Conservation (phyloP, 2,329 filamentous ascomycete species). For the Ophiostoma angusticollis region DNA sequence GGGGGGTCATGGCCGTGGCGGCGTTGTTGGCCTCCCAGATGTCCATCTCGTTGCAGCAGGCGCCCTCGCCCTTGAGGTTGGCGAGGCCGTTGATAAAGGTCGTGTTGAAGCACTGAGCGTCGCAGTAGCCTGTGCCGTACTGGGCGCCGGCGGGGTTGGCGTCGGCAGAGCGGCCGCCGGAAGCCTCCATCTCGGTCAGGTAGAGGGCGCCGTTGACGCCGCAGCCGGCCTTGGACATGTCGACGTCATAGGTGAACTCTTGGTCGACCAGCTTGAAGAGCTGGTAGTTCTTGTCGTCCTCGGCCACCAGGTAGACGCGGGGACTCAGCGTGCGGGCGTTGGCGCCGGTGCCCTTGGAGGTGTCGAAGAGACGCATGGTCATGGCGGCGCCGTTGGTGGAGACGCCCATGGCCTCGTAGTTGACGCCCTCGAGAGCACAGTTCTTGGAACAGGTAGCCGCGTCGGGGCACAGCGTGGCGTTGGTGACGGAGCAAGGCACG, state of each 20-base stretch:
- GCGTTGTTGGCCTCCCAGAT: slow-evolving; percentile 32
- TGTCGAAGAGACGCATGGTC: slow-evolving; percentile 17
- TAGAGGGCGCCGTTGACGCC: slow-evolving; percentile 53
- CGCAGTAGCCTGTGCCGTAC: slow-evolving; percentile 46
- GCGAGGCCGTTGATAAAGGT: slow-evolving; percentile 22
- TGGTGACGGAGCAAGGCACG: slow-evolving; percentile 13
- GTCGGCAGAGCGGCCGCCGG: slow-evolving; percentile 40
- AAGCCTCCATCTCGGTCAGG: slow-evolving; percentile 46
- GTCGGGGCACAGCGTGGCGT: slow-evolving; percentile 26
- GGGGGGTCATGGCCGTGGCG: slow-evolving; percentile 27
- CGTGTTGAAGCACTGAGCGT: slow-evolving; percentile 35
- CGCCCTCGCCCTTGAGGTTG: slow-evolving; percentile 24
- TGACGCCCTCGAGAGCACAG: slow-evolving; percentile 36
- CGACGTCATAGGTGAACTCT: slow-evolving; percentile 52
- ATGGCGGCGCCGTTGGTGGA: slow-evolving; percentile 13
- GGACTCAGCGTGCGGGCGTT: slow-evolving; percentile 18
- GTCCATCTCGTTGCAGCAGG: slow-evolving; percentile 34
- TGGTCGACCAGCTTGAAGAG: slow-evolving; percentile 42
- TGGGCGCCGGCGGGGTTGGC: slow-evolving; percentile 40
- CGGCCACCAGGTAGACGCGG: slow-evolving; percentile 43
- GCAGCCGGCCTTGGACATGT: slow-evolving; percentile 48
- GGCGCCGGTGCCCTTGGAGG: slow-evolving; percentile 11
- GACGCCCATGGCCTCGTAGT: slow-evolving; percentile 26
- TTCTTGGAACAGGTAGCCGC: slow-evolving; percentile 32
- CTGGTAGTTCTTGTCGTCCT: slow-evolving; percentile 40